Evolutionary conservation across 75 land plant species (phyloP).

Genomic region (Picea glauca): DNA sequence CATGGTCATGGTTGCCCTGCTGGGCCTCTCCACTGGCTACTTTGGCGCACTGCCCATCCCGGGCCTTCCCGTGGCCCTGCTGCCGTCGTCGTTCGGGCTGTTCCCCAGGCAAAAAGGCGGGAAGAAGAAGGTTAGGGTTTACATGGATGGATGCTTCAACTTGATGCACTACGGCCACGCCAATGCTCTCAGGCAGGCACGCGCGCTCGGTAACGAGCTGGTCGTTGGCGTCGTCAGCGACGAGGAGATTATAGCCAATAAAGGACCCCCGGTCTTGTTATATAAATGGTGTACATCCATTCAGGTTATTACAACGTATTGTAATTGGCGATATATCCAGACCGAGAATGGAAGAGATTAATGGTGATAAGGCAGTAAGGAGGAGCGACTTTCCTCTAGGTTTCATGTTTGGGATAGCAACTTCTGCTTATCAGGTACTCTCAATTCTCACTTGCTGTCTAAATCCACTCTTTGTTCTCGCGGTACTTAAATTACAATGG

Average conservation of each 20-base stretch:
- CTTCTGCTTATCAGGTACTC: neutral
- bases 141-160: conserved; percentile 14
- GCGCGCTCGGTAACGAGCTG: conserved; percentile 88
- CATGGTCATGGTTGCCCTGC: too few species aligned
- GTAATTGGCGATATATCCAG: too few species aligned
- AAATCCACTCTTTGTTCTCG: neutral
- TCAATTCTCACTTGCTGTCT: neutral
- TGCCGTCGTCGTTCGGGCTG: too few species aligned
- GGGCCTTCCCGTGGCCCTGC: conserved; percentile 27
- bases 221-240: conserved; percentile 73
- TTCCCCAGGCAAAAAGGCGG: too few species aligned
- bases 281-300: too few species aligned
- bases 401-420: conserved; percentile 1
- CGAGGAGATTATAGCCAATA: too few species aligned
- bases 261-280: too few species aligned
- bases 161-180: conserved; percentile 71
- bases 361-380: too few species aligned
- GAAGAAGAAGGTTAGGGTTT: neutral
- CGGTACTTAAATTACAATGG: neutral
- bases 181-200: conserved; percentile 64
- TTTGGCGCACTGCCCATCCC: conserved; percentile 37
- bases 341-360: too few species aligned
- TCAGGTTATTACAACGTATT: too few species aligned
- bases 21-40: conserved; percentile 33
- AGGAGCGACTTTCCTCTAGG: neutral